These are phyloP conservation scores for Elsinoe perseae DNA, from an alignment of 2,329 filamentous ascomycete species.

Conservation along the genomic window DNA sequence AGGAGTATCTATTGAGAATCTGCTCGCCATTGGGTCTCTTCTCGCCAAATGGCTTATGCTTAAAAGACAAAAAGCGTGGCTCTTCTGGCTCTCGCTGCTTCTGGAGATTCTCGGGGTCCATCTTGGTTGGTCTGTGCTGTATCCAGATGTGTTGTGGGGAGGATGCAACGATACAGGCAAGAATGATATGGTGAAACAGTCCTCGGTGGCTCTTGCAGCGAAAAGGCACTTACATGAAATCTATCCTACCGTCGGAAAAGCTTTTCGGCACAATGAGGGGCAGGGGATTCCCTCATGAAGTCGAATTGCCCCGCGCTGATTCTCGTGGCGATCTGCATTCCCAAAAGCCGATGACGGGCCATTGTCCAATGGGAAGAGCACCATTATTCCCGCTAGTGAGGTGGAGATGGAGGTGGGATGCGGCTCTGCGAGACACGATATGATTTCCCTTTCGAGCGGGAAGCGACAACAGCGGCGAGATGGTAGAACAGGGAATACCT, in stretches of 20 bases:
- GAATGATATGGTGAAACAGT: background rate
- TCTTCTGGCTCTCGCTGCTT: conserved; percentile 36
- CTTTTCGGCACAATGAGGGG: conserved; percentile 4
- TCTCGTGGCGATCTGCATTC: background rate
- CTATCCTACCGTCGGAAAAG: background rate
- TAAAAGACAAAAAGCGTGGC: conserved; percentile 51
- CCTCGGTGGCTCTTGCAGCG: background rate
- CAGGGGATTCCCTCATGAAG: conserved; percentile 5
- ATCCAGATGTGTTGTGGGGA: background rate
- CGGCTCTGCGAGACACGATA: conserved; percentile 2
- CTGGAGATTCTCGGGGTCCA: conserved; percentile 32
- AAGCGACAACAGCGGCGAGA: background rate
- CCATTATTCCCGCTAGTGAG: conserved; percentile 6
- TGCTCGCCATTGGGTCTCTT: conserved; percentile 46
- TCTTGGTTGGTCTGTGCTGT: conserved; percentile 16
- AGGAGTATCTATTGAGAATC: conserved; percentile 79
- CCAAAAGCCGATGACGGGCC: background rate
- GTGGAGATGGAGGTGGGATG: background rate
- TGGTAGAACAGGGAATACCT: background rate
- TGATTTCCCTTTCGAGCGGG: background rate
- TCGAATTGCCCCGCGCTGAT: conserved; percentile 4
- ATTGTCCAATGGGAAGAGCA: conserved; percentile 3
- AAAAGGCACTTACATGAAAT: background rate
- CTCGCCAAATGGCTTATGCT: conserved; percentile 28
- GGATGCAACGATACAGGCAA: background rate